Percentiles rank a stretch among this genome's conserved stretches.
Conservation (phyloP, 2,329 filamentous ascomycete genomes). For the Berkeleyomyces rouxiae region DNA sequence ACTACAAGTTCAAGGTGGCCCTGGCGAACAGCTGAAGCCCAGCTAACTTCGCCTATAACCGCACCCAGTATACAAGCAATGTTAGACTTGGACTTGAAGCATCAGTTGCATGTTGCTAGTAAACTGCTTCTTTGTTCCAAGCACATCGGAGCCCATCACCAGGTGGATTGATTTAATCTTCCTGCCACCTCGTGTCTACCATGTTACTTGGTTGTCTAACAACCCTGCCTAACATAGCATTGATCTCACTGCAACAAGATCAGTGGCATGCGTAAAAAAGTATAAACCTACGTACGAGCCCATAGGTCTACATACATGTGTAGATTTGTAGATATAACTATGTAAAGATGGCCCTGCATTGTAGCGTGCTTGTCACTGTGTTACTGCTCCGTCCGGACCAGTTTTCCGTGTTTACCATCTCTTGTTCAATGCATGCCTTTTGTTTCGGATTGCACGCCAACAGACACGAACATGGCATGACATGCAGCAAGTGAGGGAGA, state of each 20-base stretch:
- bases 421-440: not conserved
- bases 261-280: too few relatives aligned
- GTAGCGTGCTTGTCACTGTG: not conserved
- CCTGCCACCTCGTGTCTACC: too few relatives aligned
- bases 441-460: not conserved
- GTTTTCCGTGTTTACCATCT: not conserved
- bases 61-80: not conserved
- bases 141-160: too few relatives aligned
- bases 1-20: not conserved
- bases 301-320: not conserved
- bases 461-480: not conserved
- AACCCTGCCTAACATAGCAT: too few relatives aligned
- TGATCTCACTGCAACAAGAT: not conserved
- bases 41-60: not conserved
- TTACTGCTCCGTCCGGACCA: not conserved
- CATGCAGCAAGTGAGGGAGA: not conserved
- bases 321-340: too few relatives aligned
- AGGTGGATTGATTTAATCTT: too few relatives aligned
- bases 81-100: too few relatives aligned
- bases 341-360: too few relatives aligned
- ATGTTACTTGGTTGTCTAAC: too few relatives aligned
- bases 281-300: not conserved
- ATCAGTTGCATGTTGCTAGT: too few relatives aligned
- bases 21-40: not conserved
- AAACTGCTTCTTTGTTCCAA: too few relatives aligned